Base-by-base conservation (phyloP, 768 basidiomycete genomes). In the Serpula lacrymans region DNA sequence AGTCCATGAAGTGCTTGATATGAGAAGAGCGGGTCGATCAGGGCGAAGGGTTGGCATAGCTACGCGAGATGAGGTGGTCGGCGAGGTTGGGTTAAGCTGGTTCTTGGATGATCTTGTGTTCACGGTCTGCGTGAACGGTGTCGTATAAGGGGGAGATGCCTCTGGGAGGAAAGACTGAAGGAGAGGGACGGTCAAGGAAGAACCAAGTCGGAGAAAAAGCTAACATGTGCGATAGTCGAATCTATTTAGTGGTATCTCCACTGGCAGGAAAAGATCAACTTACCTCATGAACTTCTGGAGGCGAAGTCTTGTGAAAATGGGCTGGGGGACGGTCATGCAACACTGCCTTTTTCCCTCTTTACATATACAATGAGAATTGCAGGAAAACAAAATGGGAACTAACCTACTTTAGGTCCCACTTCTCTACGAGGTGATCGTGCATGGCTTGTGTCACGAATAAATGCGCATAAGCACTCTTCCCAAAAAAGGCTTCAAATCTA, bases 1-100 rank as follows among this genome's bases (percentile, higher is more conserved):
- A 1, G 96, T 98, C 95, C 95, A 98, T 12, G 88, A 92, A 1
- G 96, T 99, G 49, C 90, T 89, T 17, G 88, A 91, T 20, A 99
- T 82, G 13, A 97, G 49, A 2, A 98, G 66, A 1, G 91, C 93
- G 4, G 92, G 90, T 42, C 94, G 72, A 47, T 91, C 88, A 2
- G 65, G 52, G 24, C 88, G 76, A 18, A 79, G 61, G n/a, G 54
- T 54, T 4, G 85, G 80, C 52, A 69, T 59, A 26, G 51, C 54
- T 20, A 57, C 39, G 22, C 32, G 18, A 14, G 29, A 40, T 6
- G 50, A 42, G 1, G 35, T 59, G 43, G 30, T 59, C 49, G 14
- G 70, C 45, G 45, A 66, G 53, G 13, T 58, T 50, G 41, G 68
- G 69, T 5, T 59, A 58, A 20, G 59, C 10, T 30, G 18, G 25